phyloP scores from a whole-genome alignment of 345 rosid genomes.

The Orychophragmus violaceus region DNA sequence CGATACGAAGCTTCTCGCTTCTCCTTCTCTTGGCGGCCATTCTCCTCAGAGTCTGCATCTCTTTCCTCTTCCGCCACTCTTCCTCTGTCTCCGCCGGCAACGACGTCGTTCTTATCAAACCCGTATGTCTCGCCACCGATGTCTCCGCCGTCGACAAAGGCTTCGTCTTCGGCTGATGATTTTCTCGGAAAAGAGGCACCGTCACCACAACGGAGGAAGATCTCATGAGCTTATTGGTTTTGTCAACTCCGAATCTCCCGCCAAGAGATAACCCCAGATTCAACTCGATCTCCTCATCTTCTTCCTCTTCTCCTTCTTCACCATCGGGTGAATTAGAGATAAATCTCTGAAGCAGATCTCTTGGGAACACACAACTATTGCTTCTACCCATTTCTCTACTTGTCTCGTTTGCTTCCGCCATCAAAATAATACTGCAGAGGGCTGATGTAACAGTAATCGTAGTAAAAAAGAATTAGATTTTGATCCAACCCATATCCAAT shows the following conservation, averaged over 20 bases:
- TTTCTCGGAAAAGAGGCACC: slow-evolving; percentile 29
- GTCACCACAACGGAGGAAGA: slow-evolving; percentile 70
- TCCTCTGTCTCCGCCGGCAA: slow-evolving; percentile 84
- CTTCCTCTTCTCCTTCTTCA: slow-evolving; percentile 10
- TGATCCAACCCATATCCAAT: slow-evolving; percentile 13
- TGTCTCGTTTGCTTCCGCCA: slow-evolving; percentile 48
- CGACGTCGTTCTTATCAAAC: slow-evolving; percentile 68
- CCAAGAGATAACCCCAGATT: slow-evolving; percentile 86
- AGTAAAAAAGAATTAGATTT: not conserved
- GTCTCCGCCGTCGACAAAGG: not conserved
- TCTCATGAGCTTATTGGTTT: slow-evolving; percentile 39
- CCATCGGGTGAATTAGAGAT: slow-evolving; percentile 27
- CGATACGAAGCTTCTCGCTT: slow-evolving; percentile 53
- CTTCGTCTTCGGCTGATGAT: not conserved
- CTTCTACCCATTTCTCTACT: slow-evolving; percentile 41
- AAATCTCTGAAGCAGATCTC: slow-evolving; percentile 71
- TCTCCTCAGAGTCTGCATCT: slow-evolving; percentile 72
- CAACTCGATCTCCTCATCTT: slow-evolving; percentile 54
- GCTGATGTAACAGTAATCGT: slow-evolving; percentile 26
- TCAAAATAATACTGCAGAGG: slow-evolving; percentile 6
- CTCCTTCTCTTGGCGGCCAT: slow-evolving; percentile 87
- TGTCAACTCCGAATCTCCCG: slow-evolving; percentile 88
- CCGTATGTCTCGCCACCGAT: not conserved
- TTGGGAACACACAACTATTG: slow-evolving; percentile 56
- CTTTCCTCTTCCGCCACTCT: slow-evolving; percentile 92